Base-by-base conservation (phyloP, 768 basidiomycete species). In the Suillus tomentosus region DNA sequence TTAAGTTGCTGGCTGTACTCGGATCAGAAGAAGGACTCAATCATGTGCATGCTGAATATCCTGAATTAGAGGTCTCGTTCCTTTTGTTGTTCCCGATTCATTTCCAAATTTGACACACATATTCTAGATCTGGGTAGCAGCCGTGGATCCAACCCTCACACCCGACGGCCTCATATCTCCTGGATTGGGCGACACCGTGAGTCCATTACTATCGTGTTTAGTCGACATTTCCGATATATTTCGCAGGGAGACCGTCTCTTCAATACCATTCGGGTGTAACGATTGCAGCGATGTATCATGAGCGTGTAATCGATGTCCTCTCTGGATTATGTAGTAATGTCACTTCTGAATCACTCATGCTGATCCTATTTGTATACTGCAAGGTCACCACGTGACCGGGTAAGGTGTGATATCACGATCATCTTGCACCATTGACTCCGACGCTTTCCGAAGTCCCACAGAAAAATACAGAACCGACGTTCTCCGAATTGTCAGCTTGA, bases 171-270 rank as follows among this genome's bases (percentile, higher is more conserved):
- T 94, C 66, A 91, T 99, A 64, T 83, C 79, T n/a, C 96, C 96
- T 11, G 96, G 96, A 22, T 82, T 96, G 51, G 96, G 96, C 5
- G 96, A 97, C 76, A 87, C 92, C 31, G 94, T 93, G 71, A 73
- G 91, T 82, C 3, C 31, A 22, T 39, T 24, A 37, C 24, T 40
- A 17, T 59, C 11, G 45, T 37, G 19, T 57, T 60, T 24, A 24
- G 11, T 3, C 37, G 43, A 34, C 55, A 60, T 53, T 62, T 62
- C 56, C 11, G 57, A 61, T 55, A 22, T 24, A 62, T 24, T 61
- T 22, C 17, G 51, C 68, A 95, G 92, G 94, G 94, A 2, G 94
- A 96, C 70, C 88, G 94, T 11, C 74, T 94, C 64, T 94, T 91
- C 79, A 90, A 90, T 71, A 94, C 94, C 0, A 70, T 86, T n/a